phyloP scores from a whole-genome alignment of 2,329 filamentous ascomycete genomes.

The Stagonosporopsis vannaccii region DNA sequence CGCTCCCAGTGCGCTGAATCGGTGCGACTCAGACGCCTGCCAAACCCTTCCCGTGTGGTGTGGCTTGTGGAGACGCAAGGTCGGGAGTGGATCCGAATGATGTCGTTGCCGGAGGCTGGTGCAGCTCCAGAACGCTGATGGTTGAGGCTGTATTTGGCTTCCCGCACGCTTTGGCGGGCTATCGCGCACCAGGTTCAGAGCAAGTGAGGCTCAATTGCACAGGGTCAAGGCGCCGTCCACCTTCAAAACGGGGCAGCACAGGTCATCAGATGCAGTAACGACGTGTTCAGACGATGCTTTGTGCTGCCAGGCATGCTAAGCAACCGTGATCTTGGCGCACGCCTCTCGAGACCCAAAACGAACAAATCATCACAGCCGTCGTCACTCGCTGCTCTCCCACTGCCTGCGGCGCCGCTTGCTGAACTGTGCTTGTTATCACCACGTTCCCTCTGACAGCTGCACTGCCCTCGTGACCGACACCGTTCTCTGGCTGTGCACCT shows the following conservation, averaged over 20 bases:
- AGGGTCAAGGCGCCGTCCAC: background rate
- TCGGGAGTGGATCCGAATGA: constrained; percentile 15
- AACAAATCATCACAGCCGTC: constrained; percentile 10
- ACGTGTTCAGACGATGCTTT: constrained; percentile 19
- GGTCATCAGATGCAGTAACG: constrained; percentile 8
- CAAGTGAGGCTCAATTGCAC: constrained; percentile 4
- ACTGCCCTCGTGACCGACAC: constrained; percentile 17
- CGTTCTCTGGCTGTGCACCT: constrained; percentile 6
- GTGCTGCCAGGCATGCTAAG: constrained; percentile 14
- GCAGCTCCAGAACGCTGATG: background rate
- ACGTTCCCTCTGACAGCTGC: constrained; percentile 14
- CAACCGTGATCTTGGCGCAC: constrained; percentile 17
- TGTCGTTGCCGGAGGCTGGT: constrained; percentile 16
- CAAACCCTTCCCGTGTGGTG: constrained; percentile 6
- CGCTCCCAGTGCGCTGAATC: background rate
- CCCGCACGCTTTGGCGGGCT: background rate
- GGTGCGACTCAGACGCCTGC: constrained; percentile 9
- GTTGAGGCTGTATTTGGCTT: background rate
- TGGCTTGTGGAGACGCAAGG: constrained; percentile 17
- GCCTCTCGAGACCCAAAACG: constrained; percentile 11
- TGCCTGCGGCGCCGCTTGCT: constrained; percentile 8
- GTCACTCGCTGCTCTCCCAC: constrained; percentile 9
- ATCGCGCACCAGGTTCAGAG: background rate
- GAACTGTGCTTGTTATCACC: constrained; percentile 14
- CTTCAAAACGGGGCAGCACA: background rate